These are phyloP conservation scores for Viridothelium virens DNA, from an alignment of 495 filamentous ascomycete species.

Conservation along the genomic window DNA sequence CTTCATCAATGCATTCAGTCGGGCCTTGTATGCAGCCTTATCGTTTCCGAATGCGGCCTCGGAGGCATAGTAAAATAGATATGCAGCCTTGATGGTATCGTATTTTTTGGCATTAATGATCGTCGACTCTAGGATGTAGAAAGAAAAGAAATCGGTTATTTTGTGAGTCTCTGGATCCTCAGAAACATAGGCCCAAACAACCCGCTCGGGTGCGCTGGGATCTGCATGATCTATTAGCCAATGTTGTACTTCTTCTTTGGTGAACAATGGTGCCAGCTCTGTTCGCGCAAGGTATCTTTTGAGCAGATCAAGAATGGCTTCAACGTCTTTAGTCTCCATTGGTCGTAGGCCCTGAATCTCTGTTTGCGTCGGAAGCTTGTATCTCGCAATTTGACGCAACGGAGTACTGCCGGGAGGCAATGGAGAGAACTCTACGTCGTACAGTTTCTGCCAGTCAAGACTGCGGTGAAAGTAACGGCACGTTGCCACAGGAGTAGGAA, in stretches of 20 bases:
- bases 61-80: slow-evolving; percentile 92
- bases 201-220: slow-evolving; percentile 56
- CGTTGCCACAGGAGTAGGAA: slow-evolving; percentile 83
- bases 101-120: slow-evolving; percentile 76
- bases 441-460: slow-evolving; percentile 89
- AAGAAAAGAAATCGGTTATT: slow-evolving; percentile 94
- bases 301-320: slow-evolving; percentile 65
- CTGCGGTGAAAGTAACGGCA: slow-evolving; percentile 91
- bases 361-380: slow-evolving; percentile 61
- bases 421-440: slow-evolving; percentile 84
- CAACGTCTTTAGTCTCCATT: slow-evolving; percentile 78
- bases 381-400: slow-evolving; percentile 68
- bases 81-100: slow-evolving; percentile 71
- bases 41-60: slow-evolving; percentile 64
- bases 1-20: slow-evolving; percentile 67
- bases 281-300: slow-evolving; percentile 71
- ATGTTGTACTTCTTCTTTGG: slow-evolving; percentile 70
- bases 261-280: slow-evolving; percentile 75
- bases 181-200: slow-evolving; percentile 86
- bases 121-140: slow-evolving; percentile 88
- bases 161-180: slow-evolving; percentile 66
- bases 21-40: slow-evolving; percentile 33
- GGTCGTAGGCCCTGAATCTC: slow-evolving; percentile 63
- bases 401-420: slow-evolving; percentile 75
- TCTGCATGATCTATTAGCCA: slow-evolving; percentile 67